phyloP scores from a whole-genome alignment of 768 basidiomycete genomes.

The Suillus fuscotomentosus region DNA sequence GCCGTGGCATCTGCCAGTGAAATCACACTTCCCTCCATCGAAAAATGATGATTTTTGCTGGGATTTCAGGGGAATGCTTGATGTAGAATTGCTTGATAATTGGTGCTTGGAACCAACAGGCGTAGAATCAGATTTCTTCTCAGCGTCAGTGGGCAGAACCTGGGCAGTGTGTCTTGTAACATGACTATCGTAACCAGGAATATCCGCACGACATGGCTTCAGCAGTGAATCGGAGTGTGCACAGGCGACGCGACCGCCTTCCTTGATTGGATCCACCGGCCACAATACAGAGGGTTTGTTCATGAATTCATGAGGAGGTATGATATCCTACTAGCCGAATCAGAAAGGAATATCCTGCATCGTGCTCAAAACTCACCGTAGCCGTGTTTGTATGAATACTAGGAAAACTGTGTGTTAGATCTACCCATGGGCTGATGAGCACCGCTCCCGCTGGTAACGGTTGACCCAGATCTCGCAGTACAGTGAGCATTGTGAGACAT shows the following conservation, averaged over 20 bases:
- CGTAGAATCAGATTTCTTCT: conserved; percentile 16
- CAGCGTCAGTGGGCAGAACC: background rate
- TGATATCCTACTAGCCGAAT: conserved; percentile 52
- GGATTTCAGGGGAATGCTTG: conserved; percentile 14
- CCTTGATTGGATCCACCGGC: conserved; percentile 46
- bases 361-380: conserved; percentile 41
- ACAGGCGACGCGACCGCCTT: conserved; percentile 34
- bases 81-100: too few species aligned
- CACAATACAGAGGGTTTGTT: conserved; percentile 58
- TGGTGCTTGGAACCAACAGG: conserved; percentile 6
- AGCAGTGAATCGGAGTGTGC: conserved; percentile 44
- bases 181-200: conserved; percentile 35
- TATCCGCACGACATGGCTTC: conserved; percentile 49
- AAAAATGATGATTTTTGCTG: conserved; percentile 32
- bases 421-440: conserved; percentile 80
- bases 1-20: background rate
- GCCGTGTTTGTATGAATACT: conserved; percentile 65
- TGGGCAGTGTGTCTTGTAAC: conserved; percentile 20
- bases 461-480: conserved; percentile 67
- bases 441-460: conserved; percentile 75
- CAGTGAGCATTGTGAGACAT: conserved; percentile 55
- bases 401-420: conserved; percentile 84
- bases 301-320: conserved; percentile 60
- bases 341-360: background rate
- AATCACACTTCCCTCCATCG: background rate